Evolutionary conservation across 202 grass and related monocot genomes (phyloP).

Genomic region (Eragrostis tef): DNA sequence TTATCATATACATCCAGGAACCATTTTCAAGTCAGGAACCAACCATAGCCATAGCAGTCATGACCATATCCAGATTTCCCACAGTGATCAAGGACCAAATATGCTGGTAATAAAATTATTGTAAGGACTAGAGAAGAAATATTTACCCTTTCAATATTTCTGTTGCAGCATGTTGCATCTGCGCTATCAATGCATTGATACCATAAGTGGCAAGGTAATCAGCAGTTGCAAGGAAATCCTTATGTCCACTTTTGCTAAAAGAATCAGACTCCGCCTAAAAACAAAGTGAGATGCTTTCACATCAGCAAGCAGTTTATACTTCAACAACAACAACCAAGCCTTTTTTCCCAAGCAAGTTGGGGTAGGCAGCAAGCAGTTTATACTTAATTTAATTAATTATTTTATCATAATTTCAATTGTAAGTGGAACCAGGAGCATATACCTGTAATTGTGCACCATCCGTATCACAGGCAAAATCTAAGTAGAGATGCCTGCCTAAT

Average conservation of each 20-base stretch:
- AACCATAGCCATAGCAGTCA: background rate
- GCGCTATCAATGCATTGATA: conserved; percentile 66
- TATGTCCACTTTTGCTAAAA: conserved; percentile 65
- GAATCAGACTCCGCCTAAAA: conserved; percentile 68
- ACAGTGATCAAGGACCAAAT: background rate
- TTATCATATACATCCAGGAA: conserved; percentile 7
- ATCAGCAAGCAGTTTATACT: conserved; percentile 26
- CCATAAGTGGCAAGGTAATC: conserved; percentile 84
- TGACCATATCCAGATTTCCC: conserved; percentile 2
- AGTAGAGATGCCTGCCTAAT: conserved; percentile 94
- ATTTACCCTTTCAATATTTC: conserved; percentile 89
- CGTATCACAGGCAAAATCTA: conserved; percentile 75
- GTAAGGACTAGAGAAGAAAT: conserved; percentile 35
- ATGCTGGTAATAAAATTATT: conserved; percentile 16
- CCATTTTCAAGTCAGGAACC: background rate
- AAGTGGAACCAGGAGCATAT: background rate
- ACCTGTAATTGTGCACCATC: conserved; percentile 59
- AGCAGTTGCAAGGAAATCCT: conserved; percentile 80
- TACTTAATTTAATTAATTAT: background rate
- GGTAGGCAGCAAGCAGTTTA: conserved; percentile 27
- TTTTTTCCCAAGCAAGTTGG: conserved; percentile 28
- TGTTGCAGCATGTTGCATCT: conserved; percentile 65
- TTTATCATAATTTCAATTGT: conserved; percentile 4
- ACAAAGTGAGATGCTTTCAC: conserved; percentile 35
- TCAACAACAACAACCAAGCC: no score